Evolutionary conservation across 495 filamentous ascomycete genomes (phyloP), one percentile per base, ranked within the genome.

Genomic region (Xylaria cubensis): DNA sequence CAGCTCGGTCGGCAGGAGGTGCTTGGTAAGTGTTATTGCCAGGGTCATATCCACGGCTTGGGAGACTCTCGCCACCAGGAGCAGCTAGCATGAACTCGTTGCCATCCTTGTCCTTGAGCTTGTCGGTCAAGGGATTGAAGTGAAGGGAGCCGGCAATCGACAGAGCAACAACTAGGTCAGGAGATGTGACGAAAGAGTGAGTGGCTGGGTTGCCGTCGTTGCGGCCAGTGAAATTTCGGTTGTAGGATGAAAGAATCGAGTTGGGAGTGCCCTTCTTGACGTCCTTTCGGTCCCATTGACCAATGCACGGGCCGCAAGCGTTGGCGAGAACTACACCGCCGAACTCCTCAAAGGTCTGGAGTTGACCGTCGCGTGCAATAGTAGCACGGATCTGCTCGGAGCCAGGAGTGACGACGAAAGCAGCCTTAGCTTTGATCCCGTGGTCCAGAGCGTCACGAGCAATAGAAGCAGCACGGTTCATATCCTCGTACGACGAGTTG

Each of bases 121-220:
- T 92, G 80, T 99, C 96, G 78, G 92, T 97, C 70, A 99, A 84
- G 72, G 96, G 96, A 89, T 99, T 99, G 90, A 99, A 99, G 84
- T 93, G 93, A 71, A 98, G 90, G 68, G 90, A 89, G 75, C 96
- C 96, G 72, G 96, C 96, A 81, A 97, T 87, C 74, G 92, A 91
- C 88, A 99, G 84, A 75, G 96, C 96, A 53, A 97, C 93, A 69
- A 97, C 94, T 63, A 99, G 87, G 84, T 99, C 96, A 73, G 96
- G 96, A n/a, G 97, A 98, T 77, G 96, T 91, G 76, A 99, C 97
- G 84, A 99, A 99, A 72, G 95, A 92, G 86, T 98, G 96, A 72
- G 96, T 99, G 63, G 96, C 94, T 53, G 96, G 97, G 88, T 99
- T 99, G 76, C 95, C 96, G 78, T 99, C 96, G 85, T 99, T 99